phyloP scores from a whole-genome alignment of 139 green algal species.

The Chlorella sp. region DNA sequence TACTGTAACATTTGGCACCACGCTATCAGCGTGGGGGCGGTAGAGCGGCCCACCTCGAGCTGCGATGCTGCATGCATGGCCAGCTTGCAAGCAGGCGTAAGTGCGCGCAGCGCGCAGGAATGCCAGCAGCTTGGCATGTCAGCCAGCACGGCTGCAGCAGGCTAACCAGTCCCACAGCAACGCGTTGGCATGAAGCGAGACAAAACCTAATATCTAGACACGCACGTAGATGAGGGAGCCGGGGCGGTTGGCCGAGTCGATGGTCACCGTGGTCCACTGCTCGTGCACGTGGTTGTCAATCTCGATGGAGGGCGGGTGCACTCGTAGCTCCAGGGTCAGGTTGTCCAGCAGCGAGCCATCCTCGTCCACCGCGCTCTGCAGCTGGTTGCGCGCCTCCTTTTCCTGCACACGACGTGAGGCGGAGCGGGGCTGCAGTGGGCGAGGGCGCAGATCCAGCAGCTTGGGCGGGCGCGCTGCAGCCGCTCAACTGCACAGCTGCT shows the following conservation, averaged over 20 bases:
- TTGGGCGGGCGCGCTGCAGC: no score
- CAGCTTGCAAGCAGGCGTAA: no score
- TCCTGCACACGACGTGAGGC: neutral
- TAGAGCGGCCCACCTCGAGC: no score
- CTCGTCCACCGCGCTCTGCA: conserved; percentile 44
- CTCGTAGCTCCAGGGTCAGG: conserved; percentile 79
- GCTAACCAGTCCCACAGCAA: neutral
- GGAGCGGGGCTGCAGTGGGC: neutral
- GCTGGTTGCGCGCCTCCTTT: conserved; percentile 8
- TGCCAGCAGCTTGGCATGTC: neutral
- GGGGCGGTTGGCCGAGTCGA: conserved; percentile 95
- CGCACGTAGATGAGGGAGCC: conserved; percentile 91
- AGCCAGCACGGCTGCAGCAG: neutral
- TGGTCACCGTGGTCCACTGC: conserved; percentile 80
- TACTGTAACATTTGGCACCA: no score
- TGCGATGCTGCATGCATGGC: no score
- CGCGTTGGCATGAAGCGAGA: neutral
- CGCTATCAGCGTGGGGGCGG: no score
- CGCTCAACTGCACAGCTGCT: no score
- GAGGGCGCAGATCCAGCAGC: no score
- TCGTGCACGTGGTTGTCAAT: conserved; percentile 84
- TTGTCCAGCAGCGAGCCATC: conserved; percentile 83
- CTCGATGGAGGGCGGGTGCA: conserved; percentile 81
- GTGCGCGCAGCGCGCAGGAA: no score
- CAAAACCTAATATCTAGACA: neutral